phyloP scores from a whole-genome alignment of 2,329 filamentous ascomycete genomes.

The Coleophoma crateriformis region DNA sequence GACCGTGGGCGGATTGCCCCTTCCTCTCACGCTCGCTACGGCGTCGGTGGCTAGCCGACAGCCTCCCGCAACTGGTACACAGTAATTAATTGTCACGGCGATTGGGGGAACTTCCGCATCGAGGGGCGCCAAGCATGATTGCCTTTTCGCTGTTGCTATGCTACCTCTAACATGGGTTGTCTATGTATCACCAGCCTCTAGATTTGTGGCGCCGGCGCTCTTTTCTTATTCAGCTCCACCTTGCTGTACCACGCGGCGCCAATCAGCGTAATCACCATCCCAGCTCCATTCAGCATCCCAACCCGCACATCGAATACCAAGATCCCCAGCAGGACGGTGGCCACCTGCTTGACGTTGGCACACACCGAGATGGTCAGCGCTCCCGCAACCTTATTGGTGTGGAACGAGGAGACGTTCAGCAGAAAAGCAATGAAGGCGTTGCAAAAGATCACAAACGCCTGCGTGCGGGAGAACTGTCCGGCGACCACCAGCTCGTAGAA shows the following conservation, averaged over 20 bases:
- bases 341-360: constrained; percentile 52
- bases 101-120: too few species aligned
- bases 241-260: constrained; percentile 54
- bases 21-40: too few species aligned
- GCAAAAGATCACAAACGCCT: constrained; percentile 35
- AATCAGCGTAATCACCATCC: constrained; percentile 47
- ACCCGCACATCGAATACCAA: constrained; percentile 12
- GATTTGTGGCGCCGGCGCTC: too few species aligned
- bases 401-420: constrained; percentile 51
- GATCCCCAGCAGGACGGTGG: constrained; percentile 49
- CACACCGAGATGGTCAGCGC: constrained; percentile 55
- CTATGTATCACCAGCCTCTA: too few species aligned
- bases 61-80: too few species aligned
- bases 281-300: constrained; percentile 45
- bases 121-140: too few species aligned
- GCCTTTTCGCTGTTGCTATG: too few species aligned
- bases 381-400: constrained; percentile 51
- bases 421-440: constrained; percentile 50
- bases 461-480: constrained; percentile 26
- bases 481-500: constrained; percentile 20
- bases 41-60: too few species aligned
- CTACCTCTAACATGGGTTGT: too few species aligned
- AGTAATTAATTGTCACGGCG: too few species aligned
- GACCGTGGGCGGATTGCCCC: too few species aligned
- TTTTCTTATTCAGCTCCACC: constrained; percentile 37